Conservation (phyloP, 768 basidiomycete species). For the Heimioporus sp. region DNA sequence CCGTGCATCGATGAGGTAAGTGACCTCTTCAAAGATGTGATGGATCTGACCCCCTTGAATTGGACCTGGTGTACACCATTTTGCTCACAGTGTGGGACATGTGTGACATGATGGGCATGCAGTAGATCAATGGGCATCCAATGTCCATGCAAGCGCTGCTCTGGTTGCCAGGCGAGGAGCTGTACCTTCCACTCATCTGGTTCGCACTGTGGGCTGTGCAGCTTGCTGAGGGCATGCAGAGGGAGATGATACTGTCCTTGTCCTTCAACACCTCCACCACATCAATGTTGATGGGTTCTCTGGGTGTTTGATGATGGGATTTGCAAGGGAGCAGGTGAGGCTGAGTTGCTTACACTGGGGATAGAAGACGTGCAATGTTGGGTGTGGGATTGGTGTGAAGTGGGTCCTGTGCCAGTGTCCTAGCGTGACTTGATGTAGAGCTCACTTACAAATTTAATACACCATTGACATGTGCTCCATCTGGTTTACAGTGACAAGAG, state of each 20-base stretch:
- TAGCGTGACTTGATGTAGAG: too few species aligned
- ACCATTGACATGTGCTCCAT: too few species aligned
- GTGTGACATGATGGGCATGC: neutral
- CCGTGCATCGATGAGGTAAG: slow-evolving; percentile 22
- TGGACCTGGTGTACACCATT: slow-evolving; percentile 10
- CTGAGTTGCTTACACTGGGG: neutral
- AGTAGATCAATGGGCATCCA: too few species aligned
- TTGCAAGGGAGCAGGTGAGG: too few species aligned
- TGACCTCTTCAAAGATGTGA: neutral
- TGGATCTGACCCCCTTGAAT: neutral
- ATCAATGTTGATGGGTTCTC: neutral
- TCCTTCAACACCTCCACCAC: neutral
- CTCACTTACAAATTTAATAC: too few species aligned
- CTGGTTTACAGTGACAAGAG: too few species aligned
- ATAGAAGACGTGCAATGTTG: slow-evolving; percentile 7
- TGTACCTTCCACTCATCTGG: slow-evolving; percentile 10
- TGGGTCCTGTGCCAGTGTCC: neutral
- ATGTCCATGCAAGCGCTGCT: too few species aligned
- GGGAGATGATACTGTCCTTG: neutral
- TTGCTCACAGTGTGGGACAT: slow-evolving; percentile 16
- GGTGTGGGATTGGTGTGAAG: slow-evolving; percentile 8
- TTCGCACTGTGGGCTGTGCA: slow-evolving; percentile 8
- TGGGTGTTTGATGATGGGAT: slow-evolving; percentile 2
- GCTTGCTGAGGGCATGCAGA: too few species aligned
- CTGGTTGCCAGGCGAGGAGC: neutral